phyloP scores from a whole-genome alignment of 345 rosid species.

The Eucalyptus globulus region DNA sequence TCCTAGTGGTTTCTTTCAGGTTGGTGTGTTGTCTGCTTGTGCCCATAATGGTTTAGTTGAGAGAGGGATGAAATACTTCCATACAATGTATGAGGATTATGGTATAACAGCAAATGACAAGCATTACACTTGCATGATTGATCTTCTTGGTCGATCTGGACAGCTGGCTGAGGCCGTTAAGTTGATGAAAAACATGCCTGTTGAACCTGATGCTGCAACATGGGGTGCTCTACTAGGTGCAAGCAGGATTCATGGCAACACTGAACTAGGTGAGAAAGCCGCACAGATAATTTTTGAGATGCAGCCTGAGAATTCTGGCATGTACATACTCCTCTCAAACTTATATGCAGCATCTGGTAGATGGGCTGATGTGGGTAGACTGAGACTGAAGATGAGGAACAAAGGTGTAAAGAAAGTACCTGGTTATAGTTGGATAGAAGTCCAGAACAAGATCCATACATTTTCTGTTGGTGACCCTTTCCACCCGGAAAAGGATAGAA shows the following conservation, averaged over 20 bases:
- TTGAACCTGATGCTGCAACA: constrained; percentile 15
- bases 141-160: constrained; percentile 20
- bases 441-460: constrained; percentile 13
- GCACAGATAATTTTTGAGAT: constrained; percentile 17
- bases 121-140: constrained; percentile 21
- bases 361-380: constrained; percentile 14
- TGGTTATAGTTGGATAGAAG: constrained; percentile 20
- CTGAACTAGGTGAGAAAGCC: constrained; percentile 14
- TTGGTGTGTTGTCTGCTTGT: constrained; percentile 17
- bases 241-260: constrained; percentile 16
- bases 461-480: constrained; percentile 17
- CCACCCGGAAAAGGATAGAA: constrained; percentile 12
- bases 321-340: constrained; percentile 17
- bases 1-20: background rate
- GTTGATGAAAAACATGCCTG: constrained; percentile 16
- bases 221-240: constrained; percentile 26
- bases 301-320: constrained; percentile 22
- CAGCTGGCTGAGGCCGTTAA: constrained; percentile 8
- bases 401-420: constrained; percentile 11
- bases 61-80: constrained; percentile 11
- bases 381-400: constrained; percentile 16
- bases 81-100: constrained; percentile 4
- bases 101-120: constrained; percentile 7
- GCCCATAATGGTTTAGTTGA: constrained; percentile 21
- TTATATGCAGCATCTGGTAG: constrained; percentile 13